phyloP scores from a whole-genome alignment of 169 alveolate genomes.

The Plasmodium berghei region DNA sequence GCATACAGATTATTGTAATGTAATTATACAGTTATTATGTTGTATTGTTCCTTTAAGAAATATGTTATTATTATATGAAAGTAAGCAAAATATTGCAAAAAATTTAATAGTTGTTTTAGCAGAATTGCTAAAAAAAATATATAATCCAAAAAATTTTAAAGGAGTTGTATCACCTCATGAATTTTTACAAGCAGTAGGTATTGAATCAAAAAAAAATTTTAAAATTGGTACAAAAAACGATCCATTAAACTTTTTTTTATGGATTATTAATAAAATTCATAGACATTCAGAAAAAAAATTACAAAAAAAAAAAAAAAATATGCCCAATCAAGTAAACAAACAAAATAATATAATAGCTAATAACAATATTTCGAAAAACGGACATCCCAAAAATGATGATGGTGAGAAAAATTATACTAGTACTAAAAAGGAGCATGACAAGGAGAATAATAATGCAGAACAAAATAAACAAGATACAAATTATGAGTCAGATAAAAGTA shows the following conservation, averaged over 20 bases:
- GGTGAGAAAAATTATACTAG: background rate
- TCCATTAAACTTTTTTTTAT: conserved; percentile 94
- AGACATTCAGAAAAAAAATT: conserved; percentile 58
- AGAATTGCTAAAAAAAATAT: conserved; percentile 96
- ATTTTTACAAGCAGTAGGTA: conserved; percentile 91
- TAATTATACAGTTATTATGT: conserved; percentile 92
- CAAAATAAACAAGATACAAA: background rate
- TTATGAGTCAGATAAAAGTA: background rate
- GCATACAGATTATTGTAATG: conserved; percentile 96
- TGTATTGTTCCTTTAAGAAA: conserved; percentile 79
- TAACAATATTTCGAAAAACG: background rate
- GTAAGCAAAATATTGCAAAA: conserved; percentile 85
- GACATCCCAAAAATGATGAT: background rate
- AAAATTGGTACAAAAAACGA: conserved; percentile 93
- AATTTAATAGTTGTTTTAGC: conserved; percentile 91
- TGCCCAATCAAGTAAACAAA: background rate
- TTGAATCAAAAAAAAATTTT: conserved; percentile 82
- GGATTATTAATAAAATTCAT: conserved; percentile 92
- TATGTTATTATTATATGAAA: conserved; percentile 78
- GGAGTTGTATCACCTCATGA: conserved; percentile 99
- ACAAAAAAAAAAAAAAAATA: background rate
- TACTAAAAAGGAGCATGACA: conserved; percentile 4
- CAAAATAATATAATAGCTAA: background rate
- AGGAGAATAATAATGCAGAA: background rate
- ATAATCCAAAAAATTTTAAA: conserved; percentile 97